These are phyloP conservation scores for Cyberlindnera lachancei DNA, from an alignment of 805 yeast genomes.

Conservation along the genomic window DNA sequence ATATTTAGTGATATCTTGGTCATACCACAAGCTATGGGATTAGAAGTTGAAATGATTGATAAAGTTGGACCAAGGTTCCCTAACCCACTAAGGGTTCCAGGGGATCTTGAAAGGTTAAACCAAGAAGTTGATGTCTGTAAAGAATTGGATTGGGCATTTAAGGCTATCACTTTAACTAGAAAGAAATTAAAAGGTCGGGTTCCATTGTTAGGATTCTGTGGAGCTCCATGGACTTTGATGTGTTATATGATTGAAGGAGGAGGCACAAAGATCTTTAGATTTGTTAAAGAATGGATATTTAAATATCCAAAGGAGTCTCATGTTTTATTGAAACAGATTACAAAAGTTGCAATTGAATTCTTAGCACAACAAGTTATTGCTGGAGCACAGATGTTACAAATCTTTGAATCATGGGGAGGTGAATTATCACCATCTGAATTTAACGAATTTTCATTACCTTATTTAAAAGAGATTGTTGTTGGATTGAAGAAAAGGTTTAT, in stretches of 20 bases:
- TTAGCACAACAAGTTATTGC: slow-evolving; percentile 92
- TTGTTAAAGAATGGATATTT: slow-evolving; percentile 88
- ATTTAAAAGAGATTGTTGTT: slow-evolving; percentile 65
- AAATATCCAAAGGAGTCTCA: slow-evolving; percentile 68
- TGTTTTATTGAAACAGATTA: slow-evolving; percentile 61
- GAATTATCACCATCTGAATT: slow-evolving; percentile 90
- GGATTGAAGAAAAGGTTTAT: slow-evolving; percentile 60
- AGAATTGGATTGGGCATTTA: slow-evolving; percentile 90
- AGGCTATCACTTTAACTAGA: slow-evolving; percentile 89
- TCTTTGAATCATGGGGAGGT: slow-evolving; percentile 97
- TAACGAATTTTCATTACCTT: slow-evolving; percentile 82
- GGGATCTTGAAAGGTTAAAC: slow-evolving; percentile 53
- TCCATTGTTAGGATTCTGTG: slow-evolving; percentile 91
- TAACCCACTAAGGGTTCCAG: slow-evolving; percentile 71
- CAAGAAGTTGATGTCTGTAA: slow-evolving; percentile 64
- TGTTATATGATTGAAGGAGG: slow-evolving; percentile 98
- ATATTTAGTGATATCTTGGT: slow-evolving; percentile 93
- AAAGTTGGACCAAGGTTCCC: slow-evolving; percentile 93
- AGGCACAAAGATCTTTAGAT: slow-evolving; percentile 85
- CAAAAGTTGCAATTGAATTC: slow-evolving; percentile 88
- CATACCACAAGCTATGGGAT: slow-evolving; percentile 97
- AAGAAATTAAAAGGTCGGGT: slow-evolving; percentile 80
- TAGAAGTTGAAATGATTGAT: slow-evolving; percentile 88
- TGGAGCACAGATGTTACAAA: slow-evolving; percentile 97
- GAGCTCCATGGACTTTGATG: slow-evolving; percentile 96